phyloP scores from a whole-genome alignment of 2,329 filamentous ascomycete genomes.

The Ustulina deusta region DNA sequence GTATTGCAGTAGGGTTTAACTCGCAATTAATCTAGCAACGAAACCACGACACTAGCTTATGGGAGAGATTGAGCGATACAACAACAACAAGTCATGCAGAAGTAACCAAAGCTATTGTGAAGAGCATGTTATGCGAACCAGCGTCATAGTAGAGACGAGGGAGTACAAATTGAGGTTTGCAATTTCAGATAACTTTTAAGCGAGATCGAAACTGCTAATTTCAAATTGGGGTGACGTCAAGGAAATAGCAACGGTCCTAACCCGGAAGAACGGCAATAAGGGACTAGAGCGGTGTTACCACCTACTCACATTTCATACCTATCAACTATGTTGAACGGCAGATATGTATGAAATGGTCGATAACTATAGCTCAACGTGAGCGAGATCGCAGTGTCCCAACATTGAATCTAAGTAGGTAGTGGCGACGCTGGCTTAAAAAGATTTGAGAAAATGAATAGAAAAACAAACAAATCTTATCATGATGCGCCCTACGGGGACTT shows the following conservation, averaged over 20 bases:
- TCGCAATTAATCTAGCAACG: constrained; percentile 4
- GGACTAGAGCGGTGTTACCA: not conserved
- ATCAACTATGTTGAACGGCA: not conserved
- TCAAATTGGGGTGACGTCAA: constrained; percentile 39
- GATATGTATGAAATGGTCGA: not conserved
- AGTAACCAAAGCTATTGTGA: not conserved
- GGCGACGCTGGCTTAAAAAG: not conserved
- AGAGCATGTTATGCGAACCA: constrained; percentile 4
- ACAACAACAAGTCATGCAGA: constrained; percentile 18
- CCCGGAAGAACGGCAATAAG: constrained; percentile 18
- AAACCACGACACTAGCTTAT: constrained; percentile 1
- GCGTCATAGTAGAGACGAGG: not conserved
- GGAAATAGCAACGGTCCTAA: constrained; percentile 16
- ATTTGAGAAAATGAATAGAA: too few relatives aligned
- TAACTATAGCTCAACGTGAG: not conserved
- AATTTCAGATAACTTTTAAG: constrained; percentile 37
- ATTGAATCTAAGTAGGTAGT: not conserved
- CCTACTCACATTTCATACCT: not conserved
- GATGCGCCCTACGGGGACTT: not conserved
- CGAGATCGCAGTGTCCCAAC: not conserved
- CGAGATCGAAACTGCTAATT: constrained; percentile 31
- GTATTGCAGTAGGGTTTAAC: constrained; percentile 2
- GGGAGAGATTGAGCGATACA: constrained; percentile 3
- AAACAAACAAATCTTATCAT: not conserved
- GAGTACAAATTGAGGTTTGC: constrained; percentile 4